Conservation (phyloP, 1,284 basidiomycete genomes). For the Cryptococcus maquisensis region DNA sequence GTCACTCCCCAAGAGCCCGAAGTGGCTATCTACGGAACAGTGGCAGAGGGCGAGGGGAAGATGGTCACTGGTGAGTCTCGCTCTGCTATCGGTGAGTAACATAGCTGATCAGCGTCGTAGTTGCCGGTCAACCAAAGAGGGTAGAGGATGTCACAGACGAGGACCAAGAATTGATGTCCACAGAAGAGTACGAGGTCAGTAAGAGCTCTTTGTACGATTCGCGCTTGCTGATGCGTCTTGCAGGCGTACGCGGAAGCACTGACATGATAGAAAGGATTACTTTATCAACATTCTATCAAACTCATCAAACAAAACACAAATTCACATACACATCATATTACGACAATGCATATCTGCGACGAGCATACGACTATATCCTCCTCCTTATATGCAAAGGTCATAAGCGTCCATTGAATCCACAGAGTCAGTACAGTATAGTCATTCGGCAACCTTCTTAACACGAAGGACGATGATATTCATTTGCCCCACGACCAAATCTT, state of each 20-base stretch:
- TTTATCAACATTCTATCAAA: too few species aligned
- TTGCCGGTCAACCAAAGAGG: constrained; percentile 39
- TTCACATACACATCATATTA: not conserved
- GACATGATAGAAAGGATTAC: constrained; percentile 5
- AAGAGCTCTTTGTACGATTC: not conserved
- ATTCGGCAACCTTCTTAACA: constrained; percentile 15
- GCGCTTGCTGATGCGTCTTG: not conserved
- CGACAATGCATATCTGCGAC: not conserved
- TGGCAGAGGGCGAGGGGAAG: not conserved
- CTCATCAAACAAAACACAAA: too few species aligned
- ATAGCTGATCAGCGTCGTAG: constrained; percentile 11
- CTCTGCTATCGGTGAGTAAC: not conserved
- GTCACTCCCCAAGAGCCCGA: not conserved
- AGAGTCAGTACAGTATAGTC: too few species aligned
- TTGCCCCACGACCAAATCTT: constrained; percentile 25
- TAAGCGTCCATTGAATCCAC: too few species aligned
- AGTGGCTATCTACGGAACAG: not conserved
- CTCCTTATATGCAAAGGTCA: too few species aligned
- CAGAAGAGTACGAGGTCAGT: constrained; percentile 48
- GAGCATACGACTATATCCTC: not conserved
- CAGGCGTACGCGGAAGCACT: constrained; percentile 16
- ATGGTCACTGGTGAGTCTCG: constrained; percentile 26
- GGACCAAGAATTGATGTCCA: constrained; percentile 47
- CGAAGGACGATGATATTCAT: constrained; percentile 38
- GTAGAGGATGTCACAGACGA: constrained; percentile 45